Evolutionary conservation across 2,329 filamentous ascomycete species (phyloP).

Genomic region (Xylariales sp.): DNA sequence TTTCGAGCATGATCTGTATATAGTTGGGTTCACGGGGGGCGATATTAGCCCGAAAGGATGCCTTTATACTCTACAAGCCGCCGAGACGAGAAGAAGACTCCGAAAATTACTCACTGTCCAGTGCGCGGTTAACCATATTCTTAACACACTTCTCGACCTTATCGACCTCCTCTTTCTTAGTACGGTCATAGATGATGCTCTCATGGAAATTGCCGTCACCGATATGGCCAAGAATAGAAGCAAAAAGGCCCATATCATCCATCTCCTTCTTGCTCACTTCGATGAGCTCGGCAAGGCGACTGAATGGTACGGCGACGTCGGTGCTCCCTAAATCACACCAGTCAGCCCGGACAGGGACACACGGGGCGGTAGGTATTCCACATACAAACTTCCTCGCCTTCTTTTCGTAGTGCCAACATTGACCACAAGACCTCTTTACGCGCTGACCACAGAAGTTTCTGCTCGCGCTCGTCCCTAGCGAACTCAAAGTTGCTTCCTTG

Average conservation of each 20-base stretch:
- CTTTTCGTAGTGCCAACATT: constrained; percentile 76
- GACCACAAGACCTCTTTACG: constrained; percentile 87
- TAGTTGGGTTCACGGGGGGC: too few relatives aligned
- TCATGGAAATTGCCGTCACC: constrained; percentile 96
- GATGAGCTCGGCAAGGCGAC: constrained; percentile 76
- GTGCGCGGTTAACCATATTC: constrained; percentile 88
- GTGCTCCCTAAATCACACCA: constrained; percentile 71
- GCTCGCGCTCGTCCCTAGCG: constrained; percentile 76
- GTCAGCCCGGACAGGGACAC: background rate
- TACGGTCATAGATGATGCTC: constrained; percentile 86
- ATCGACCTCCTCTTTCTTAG: constrained; percentile 74
- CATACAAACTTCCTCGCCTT: constrained; percentile 76
- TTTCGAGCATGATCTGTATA: too few relatives aligned
- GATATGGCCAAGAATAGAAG: constrained; percentile 88
- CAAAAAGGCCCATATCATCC: constrained; percentile 86
- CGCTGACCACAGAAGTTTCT: constrained; percentile 81
- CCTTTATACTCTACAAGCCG: too few relatives aligned
- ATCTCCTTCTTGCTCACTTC: constrained; percentile 91
- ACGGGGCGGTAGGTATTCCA: constrained; percentile 46
- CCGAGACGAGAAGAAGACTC: too few relatives aligned
- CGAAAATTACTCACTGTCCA: constrained; percentile 66
- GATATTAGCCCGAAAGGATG: too few relatives aligned
- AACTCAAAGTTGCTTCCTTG: constrained; percentile 79
- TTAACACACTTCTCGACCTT: constrained; percentile 86
- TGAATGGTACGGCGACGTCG: constrained; percentile 85